Conservation (phyloP, 1,139 yeast genomes). For the Lodderomyces margitis region DNA sequence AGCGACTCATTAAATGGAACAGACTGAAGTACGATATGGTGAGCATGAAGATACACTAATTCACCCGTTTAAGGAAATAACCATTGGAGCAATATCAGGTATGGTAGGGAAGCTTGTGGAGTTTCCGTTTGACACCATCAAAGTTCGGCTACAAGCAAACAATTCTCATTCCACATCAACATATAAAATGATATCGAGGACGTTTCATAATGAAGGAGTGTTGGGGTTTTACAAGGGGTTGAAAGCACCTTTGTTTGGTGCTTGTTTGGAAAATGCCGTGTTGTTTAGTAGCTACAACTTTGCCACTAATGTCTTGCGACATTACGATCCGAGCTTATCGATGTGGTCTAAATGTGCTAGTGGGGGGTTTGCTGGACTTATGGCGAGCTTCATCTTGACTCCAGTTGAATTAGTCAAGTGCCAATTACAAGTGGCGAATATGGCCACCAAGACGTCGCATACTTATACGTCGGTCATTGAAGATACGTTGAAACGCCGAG, state of each 20-base stretch:
- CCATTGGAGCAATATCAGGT: constrained; percentile 63
- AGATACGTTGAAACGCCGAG: constrained; percentile 47
- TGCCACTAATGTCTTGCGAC: constrained; percentile 70
- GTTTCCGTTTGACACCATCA: constrained; percentile 90
- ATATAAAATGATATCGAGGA: constrained; percentile 56
- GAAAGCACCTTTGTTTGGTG: constrained; percentile 80
- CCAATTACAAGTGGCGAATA: constrained; percentile 73
- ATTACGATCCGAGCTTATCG: constrained; percentile 17
- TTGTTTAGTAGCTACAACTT: constrained; percentile 57
- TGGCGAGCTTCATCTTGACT: constrained; percentile 80
- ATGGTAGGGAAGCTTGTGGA: constrained; percentile 82
- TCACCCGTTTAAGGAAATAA: constrained; percentile 36
- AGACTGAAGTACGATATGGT: neutral
- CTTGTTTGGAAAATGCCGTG: constrained; percentile 73
- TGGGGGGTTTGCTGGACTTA: constrained; percentile 81
- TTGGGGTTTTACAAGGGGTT: constrained; percentile 59
- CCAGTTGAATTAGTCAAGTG: constrained; percentile 91
- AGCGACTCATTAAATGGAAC: too few species aligned
- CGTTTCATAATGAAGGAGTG: constrained; percentile 67
- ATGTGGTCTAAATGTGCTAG: constrained; percentile 47
- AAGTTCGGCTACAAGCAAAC: constrained; percentile 77
- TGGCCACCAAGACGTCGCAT: constrained; percentile 17
- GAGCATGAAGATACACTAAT: constrained; percentile 2
- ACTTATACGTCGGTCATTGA: constrained; percentile 35
- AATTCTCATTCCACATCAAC: constrained; percentile 45